These are phyloP conservation scores for Trichoderma endophyticum DNA, from an alignment of 2,329 filamentous ascomycete genomes.

Conservation along the genomic window DNA sequence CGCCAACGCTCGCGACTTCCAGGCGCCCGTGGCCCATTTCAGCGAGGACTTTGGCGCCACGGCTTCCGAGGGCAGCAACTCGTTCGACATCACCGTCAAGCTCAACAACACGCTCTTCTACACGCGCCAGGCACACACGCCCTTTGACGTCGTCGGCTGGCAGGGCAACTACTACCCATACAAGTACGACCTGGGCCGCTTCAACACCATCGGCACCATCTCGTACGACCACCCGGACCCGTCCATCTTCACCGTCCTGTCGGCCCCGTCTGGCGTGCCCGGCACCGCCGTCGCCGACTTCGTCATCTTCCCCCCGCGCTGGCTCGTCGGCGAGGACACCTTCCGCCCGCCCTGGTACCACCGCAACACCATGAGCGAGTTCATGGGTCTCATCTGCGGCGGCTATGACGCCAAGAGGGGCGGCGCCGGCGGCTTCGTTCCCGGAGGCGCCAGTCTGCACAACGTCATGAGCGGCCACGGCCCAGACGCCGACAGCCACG, in stretches of 20 bases:
- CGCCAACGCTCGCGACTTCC: slow-evolving; percentile 74
- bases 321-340: slow-evolving; percentile 67
- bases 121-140: slow-evolving; percentile 64
- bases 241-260: slow-evolving; percentile 71
- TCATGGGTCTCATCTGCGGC: slow-evolving; percentile 59
- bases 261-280: slow-evolving; percentile 56
- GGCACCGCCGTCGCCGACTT: slow-evolving; percentile 69
- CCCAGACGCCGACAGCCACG: slow-evolving; percentile 55
- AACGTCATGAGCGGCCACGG: slow-evolving; percentile 69
- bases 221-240: slow-evolving; percentile 77
- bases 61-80: slow-evolving; percentile 35
- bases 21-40: slow-evolving; percentile 67
- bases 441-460: slow-evolving; percentile 59
- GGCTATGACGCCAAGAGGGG: slow-evolving; percentile 61
- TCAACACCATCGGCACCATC: slow-evolving; percentile 70
- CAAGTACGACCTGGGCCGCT: slow-evolving; percentile 78
- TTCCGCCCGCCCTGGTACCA: slow-evolving; percentile 74
- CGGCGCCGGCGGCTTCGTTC: slow-evolving; percentile 50
- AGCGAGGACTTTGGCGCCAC: slow-evolving; percentile 54
- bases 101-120: slow-evolving; percentile 64
- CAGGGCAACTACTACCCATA: slow-evolving; percentile 78
- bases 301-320: slow-evolving; percentile 69
- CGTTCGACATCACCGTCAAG: slow-evolving; percentile 56
- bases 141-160: slow-evolving; percentile 79
- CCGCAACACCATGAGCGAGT: slow-evolving; percentile 65